Base-by-base conservation (phyloP, 306 rosid species). In the Quercus dentata region DNA sequence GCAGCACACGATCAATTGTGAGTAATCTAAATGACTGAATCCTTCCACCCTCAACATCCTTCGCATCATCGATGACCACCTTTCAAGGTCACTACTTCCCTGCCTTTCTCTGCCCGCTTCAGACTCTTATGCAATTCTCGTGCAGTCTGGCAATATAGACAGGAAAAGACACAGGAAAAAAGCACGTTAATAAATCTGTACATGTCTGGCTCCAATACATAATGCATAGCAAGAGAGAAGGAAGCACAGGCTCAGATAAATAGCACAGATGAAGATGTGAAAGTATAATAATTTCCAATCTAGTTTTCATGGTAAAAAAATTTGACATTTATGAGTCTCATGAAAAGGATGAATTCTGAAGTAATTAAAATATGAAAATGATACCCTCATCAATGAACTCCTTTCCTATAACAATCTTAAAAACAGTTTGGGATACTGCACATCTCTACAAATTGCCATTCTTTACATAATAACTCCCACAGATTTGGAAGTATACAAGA, bases 111-210 rank as follows among this genome's bases (percentile, higher is more conserved):
- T 25, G 83, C 88, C 81, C 76, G 88, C 81, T 83, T 80, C 80
- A 91, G 84, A 73, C 80, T 87, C 87, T 88, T 88, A 9, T 86
- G 82, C 35, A 94, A 86, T 82, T 91, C 97, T 54, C 80, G 87
- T 61, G 97, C 92, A 74, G 84, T 86, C 98, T 94, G 97, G 20
- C 79, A 76, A 74, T 65, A 77, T 46, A 46, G 54, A 68, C 31
- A 74, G 64, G 11, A 46, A 41, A 85, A 62, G 38, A 59, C 71
- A 74, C 58, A 55, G 76, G 71, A 74, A 21, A 38, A 67, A 20
- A 63, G 52, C 61, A 63, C 27, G 73, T 78, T 75, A 73, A 28
- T 68, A 57, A 38, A 17, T 10, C 59, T 33, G 3, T n/a, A 49
- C 14, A 79, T 51, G 9, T 38, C 25, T 10, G 28, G 46, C 17